Conservation (phyloP, 768 basidiomycete species). For the Suillus cothurnatus region DNA sequence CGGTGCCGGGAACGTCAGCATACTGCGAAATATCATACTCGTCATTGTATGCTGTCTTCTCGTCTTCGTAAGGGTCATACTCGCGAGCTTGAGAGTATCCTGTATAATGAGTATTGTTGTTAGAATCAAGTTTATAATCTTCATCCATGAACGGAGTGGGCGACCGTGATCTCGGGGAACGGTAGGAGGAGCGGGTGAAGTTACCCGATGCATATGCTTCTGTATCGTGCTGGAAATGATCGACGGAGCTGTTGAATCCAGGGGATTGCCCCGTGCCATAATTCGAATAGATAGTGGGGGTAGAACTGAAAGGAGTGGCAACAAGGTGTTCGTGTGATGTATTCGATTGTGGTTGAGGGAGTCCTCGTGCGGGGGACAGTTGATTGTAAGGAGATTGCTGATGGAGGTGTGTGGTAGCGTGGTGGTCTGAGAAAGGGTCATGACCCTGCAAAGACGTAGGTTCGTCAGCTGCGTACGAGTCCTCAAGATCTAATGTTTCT, state of each 20-base stretch:
- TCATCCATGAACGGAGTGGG: conserved; percentile 80
- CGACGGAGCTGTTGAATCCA: conserved; percentile 38
- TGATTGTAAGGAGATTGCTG: conserved; percentile 40
- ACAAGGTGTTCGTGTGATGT: conserved; percentile 18
- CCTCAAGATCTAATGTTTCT: conserved; percentile 59
- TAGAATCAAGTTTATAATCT: conserved; percentile 61
- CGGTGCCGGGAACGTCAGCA: conserved; percentile 24
- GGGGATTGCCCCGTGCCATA: conserved; percentile 30
- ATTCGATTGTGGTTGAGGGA: conserved; percentile 27
- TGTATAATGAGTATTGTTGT: conserved; percentile 59
- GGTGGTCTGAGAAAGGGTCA: conserved; percentile 34
- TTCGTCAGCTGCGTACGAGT: conserved; percentile 13
- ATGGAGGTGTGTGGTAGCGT: conserved; percentile 27
- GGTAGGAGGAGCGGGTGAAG: conserved; percentile 48
- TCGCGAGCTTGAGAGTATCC: conserved; percentile 35
- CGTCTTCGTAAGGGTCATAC: conserved; percentile 17
- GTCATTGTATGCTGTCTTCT: conserved; percentile 26
- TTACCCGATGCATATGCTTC: conserved; percentile 73
- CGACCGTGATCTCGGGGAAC: conserved; percentile 67
- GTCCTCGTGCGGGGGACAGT: conserved; percentile 36
- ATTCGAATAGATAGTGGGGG: conserved; percentile 12
- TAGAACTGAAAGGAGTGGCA: conserved; percentile 28
- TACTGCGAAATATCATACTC: conserved; percentile 37
- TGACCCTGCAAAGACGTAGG: conserved; percentile 27
- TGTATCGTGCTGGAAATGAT: conserved; percentile 65